Conservation (phyloP, 768 basidiomycete genomes). For the Clitopilus hobsonii region DNA sequence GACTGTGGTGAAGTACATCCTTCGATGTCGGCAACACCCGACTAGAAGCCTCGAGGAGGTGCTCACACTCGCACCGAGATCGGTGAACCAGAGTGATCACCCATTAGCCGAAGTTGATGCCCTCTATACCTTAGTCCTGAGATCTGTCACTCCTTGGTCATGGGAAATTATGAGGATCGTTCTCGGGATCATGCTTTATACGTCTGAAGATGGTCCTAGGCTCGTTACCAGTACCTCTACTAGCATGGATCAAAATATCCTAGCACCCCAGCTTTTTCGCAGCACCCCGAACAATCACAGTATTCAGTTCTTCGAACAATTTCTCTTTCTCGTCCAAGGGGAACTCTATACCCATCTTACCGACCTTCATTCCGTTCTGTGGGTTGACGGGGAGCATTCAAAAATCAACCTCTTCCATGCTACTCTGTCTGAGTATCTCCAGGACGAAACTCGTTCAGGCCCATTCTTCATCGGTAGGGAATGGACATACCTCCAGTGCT, state of each 20-base stretch:
- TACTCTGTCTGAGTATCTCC: not conserved
- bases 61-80: not conserved
- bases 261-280: too few species aligned
- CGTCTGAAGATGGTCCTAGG: too few species aligned
- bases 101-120: not conserved
- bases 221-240: too few species aligned
- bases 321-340: not conserved
- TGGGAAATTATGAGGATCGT: not conserved
- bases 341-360: not conserved
- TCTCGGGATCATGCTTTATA: not conserved
- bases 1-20: not conserved
- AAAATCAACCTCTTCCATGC: not conserved
- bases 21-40: not conserved
- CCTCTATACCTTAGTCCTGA: not conserved
- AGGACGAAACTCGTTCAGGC: not conserved
- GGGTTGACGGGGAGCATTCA: not conserved
- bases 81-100: not conserved
- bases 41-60: not conserved
- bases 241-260: too few species aligned
- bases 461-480: not conserved
- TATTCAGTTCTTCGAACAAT: too few species aligned
- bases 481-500: not conserved
- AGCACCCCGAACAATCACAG: too few species aligned
- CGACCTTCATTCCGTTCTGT: not conserved
- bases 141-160: not conserved